A percentile compares a stretch with the other conserved stretches of the same genome.
These are phyloP conservation scores for Penicillium arizonense DNA, from an alignment of 495 filamentous ascomycete species.

Conservation along the genomic window DNA sequence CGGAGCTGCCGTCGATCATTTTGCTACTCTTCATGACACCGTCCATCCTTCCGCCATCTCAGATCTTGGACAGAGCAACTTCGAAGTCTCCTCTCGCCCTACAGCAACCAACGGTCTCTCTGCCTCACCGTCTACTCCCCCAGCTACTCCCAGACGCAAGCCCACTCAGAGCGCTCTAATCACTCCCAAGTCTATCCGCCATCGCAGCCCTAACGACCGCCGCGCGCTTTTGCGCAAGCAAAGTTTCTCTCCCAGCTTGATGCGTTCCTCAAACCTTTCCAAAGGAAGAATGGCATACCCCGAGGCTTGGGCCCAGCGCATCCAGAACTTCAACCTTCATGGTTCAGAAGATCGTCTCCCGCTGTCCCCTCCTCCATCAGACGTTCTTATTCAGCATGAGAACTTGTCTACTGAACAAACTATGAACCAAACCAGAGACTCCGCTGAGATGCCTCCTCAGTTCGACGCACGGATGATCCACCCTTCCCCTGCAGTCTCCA, in stretches of 20 bases:
- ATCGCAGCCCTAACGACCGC: constrained; percentile 42
- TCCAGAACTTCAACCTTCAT: constrained; percentile 40
- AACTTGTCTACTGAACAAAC: constrained; percentile 30
- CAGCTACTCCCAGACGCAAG: constrained; percentile 41
- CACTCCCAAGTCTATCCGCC: constrained; percentile 43
- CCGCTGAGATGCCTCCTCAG: constrained; percentile 36
- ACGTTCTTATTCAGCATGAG: constrained; percentile 43
- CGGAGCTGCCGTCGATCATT: constrained; percentile 25
- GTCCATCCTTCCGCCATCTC: constrained; percentile 41
- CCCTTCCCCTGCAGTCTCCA: constrained; percentile 38
- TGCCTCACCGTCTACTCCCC: constrained; percentile 43
- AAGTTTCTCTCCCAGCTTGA: constrained; percentile 43
- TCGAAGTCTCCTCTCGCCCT: constrained; percentile 33
- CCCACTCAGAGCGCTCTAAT: constrained; percentile 33
- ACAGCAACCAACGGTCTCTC: constrained; percentile 18
- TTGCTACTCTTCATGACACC: constrained; percentile 37
- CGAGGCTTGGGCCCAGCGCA: constrained; percentile 39
- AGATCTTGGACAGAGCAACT: constrained; percentile 29
- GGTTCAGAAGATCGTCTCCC: constrained; percentile 40
- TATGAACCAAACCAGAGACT: constrained; percentile 22
- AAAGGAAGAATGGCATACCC: constrained; percentile 46
- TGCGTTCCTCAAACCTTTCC: constrained; percentile 37
- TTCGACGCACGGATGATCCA: constrained; percentile 36
- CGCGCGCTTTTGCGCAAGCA: constrained; percentile 40
- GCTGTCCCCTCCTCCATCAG: constrained; percentile 45